Base-by-base conservation (phyloP, 2,329 filamentous ascomycete species). In the Epichloe scottii region DNA sequence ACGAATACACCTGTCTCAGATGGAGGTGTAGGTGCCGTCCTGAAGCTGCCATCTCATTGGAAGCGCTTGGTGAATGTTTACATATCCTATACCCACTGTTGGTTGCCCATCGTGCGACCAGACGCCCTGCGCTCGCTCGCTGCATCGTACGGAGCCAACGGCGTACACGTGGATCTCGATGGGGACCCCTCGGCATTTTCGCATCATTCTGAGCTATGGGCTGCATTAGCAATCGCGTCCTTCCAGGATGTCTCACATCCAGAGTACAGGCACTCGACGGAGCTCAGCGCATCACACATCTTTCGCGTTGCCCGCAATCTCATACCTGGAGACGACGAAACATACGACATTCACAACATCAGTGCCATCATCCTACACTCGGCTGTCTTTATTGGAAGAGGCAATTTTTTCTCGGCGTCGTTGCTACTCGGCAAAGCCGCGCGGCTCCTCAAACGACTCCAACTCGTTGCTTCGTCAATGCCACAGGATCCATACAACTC, bases 91-190 rank as follows among this genome's bases (percentile, higher is more conserved):
- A 87, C 82, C 0, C 84, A 89, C 62, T 81, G 77, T 49, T 90
- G 86, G 86, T 73, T 90, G 26, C 86, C 86, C 0, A 81, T 90
- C 26, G 71, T 84, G 11, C 82, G 88, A 55, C 84, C 82, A 55
- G 77, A 84, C 46, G 74, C 76, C 41, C 68, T 87, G 4, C 68
- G 84, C 47, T 72, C 58, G 51, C 71, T 62, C 52, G 76, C 68
- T 0, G 64, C 70, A 39, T 62, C 63, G 7, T 79, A 78, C 34
- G 59, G 67, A 26, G 44, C 55, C 26, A 66, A 60, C 51, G 73
- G 58, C 46, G 60, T 63, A 41, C 60, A 60, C 3, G 35, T 62
- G 8, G 48, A 56, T n/a, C 57, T 61, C 4, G 57, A 61, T 8
- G 56, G 60, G 4, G 54, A 60, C 26, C 65, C 64, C 0, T 59